phyloP scores from a whole-genome alignment of 345 rosid species.

The Noccaea caerulescens region DNA sequence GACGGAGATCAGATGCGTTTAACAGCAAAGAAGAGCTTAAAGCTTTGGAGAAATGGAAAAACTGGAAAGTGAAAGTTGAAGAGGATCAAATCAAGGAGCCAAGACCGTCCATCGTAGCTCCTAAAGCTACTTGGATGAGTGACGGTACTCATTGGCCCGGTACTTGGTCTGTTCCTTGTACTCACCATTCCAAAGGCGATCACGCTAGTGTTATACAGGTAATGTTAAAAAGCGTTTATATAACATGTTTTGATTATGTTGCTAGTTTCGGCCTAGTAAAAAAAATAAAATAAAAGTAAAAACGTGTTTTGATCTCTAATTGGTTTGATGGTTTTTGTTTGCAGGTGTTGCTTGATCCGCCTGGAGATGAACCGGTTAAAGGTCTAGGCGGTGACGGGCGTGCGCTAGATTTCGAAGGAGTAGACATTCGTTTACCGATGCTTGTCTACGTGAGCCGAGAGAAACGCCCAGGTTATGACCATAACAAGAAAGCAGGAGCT shows the following conservation, averaged over 20 bases:
- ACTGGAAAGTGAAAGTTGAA: slow-evolving; percentile 35
- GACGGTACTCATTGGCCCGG: slow-evolving; percentile 91
- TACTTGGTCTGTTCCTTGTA: slow-evolving; percentile 64
- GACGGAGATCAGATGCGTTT: slow-evolving; percentile 76
- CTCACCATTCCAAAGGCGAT: slow-evolving; percentile 71
- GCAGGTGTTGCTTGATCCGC: slow-evolving; percentile 83
- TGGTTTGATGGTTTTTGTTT: not conserved
- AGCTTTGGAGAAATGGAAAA: slow-evolving; percentile 66
- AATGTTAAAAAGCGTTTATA: too few relatives aligned
- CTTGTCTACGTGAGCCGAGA: slow-evolving; percentile 82
- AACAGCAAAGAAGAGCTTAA: slow-evolving; percentile 73
- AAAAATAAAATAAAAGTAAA: too few relatives aligned
- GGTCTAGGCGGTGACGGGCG: slow-evolving; percentile 32
- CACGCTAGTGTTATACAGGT: slow-evolving; percentile 87
- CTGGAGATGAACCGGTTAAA: slow-evolving; percentile 49
- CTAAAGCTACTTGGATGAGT: slow-evolving; percentile 89
- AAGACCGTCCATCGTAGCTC: slow-evolving; percentile 57
- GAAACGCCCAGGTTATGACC: slow-evolving; percentile 87
- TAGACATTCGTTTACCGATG: slow-evolving; percentile 82
- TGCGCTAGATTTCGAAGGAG: slow-evolving; percentile 54
- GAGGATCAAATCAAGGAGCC: slow-evolving; percentile 51
- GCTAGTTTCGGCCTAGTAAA: too few relatives aligned
- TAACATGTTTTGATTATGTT: too few relatives aligned
- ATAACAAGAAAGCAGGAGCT: slow-evolving; percentile 92
- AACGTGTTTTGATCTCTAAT: not conserved